These are phyloP conservation scores for Alternaria consortialis DNA, from an alignment of 2,329 filamentous ascomycete genomes.

Conservation along the genomic window DNA sequence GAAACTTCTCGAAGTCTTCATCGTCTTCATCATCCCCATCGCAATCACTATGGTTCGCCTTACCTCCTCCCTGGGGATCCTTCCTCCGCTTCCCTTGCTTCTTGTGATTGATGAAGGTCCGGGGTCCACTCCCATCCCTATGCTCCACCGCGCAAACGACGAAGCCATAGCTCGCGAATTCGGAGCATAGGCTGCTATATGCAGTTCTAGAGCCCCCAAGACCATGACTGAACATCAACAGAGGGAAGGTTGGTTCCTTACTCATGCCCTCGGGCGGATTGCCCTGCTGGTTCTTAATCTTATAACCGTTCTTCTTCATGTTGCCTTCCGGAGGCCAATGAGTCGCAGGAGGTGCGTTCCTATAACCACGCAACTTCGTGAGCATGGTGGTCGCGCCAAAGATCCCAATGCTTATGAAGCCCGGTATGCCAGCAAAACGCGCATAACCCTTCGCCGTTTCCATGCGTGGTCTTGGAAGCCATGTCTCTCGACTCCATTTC, in stretches of 20 bases:
- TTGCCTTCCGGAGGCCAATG: conserved; percentile 61
- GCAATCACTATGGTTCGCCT: conserved; percentile 9
- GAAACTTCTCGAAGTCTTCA: conserved; percentile 36
- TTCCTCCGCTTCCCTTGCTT: conserved; percentile 37
- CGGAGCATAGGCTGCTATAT: conserved; percentile 70
- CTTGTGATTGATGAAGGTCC: conserved; percentile 68
- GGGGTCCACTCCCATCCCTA: conserved; percentile 69
- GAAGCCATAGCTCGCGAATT: conserved; percentile 72
- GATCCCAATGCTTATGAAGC: conserved; percentile 58
- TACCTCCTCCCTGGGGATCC: conserved; percentile 28
- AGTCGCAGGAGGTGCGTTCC: conserved; percentile 67
- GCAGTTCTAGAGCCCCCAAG: conserved; percentile 70
- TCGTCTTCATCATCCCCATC: conserved; percentile 18
- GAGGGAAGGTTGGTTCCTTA: conserved; percentile 62
- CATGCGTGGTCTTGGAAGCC: conserved; percentile 67
- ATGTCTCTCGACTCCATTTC: conserved; percentile 65
- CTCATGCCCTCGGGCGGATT: conserved; percentile 45
- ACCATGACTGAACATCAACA: conserved; percentile 73
- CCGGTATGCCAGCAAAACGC: conserved; percentile 65
- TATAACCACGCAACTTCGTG: conserved; percentile 70
- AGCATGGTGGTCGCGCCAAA: conserved; percentile 68
- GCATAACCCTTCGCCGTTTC: conserved; percentile 68
- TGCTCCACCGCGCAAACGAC: conserved; percentile 72
- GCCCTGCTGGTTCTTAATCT: conserved; percentile 55
- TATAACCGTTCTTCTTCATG: conserved; percentile 48